Evolutionary conservation across 2,329 filamentous ascomycete species (phyloP), one percentile per base, ranked within the genome.

Genomic region (Pyricularia grisea): DNA sequence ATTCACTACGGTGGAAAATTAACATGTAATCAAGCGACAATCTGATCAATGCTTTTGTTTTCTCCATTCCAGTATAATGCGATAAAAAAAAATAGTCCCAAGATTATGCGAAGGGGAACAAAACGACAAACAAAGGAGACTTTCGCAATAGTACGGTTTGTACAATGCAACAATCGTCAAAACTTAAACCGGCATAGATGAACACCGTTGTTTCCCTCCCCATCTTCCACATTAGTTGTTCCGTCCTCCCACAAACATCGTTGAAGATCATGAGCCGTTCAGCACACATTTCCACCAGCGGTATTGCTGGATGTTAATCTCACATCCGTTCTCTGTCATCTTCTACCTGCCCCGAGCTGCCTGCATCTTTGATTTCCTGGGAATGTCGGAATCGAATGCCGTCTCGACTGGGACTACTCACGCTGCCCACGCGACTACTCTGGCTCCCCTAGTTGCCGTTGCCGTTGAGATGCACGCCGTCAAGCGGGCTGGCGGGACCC

Each of bases 401-500:
- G 58, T 61, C 58, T n/a, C 27, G 58, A 10, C 58, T 27, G n/a
- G n/a, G 58, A 27, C 25, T 61, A 14, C 58, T 14, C 25, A 7
- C 58, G 25, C 58, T 61, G 23, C 58, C 23, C 23, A 28, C 12
- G 23, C 23, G 58, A 7, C 58, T 61, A 61, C 58, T n/a, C 36
- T 3, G 33, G 33, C 55, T 12, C 23, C 23, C 58, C 67, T 78
- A 79, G 69, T 76, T 79, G 23, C 81, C 81, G 71, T 82, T 83
- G 30, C 81, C 81, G 71, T 82, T 83, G 31, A 81, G 74, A 65
- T 79, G 77, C 11, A 80, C 74, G 12, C 76, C 76, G 50, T 83
- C 80, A 10, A 82, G 76, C n/a, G 81, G 81, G 36, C 79, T 82
- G 55, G 74, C 77, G 14, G 75, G 74, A 60, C 75, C 79, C 4